A percentile compares a stretch with the other conserved stretches of the same genome.
Conservation (phyloP, 169 alveolate species). For the Plasmodium berghei region DNA sequence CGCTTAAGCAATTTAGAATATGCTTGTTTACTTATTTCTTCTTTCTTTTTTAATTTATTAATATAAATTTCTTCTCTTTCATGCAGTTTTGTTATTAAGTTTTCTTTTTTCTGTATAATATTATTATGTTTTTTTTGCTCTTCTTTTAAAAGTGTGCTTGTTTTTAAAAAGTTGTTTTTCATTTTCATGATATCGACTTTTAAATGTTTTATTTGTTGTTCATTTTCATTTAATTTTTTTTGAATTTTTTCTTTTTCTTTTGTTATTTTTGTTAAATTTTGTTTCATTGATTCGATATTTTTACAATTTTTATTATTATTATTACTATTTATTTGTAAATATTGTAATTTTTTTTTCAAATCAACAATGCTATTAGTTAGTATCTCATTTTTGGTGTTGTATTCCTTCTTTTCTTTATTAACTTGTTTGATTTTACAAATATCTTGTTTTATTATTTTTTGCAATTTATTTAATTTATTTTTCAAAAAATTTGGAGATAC, state of each 20-base stretch:
- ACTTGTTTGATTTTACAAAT: slow-evolving; percentile 33
- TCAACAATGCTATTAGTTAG: slow-evolving; percentile 32
- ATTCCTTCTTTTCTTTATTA: slow-evolving; percentile 49
- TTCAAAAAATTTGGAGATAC: slow-evolving; percentile 31
- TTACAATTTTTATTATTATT: slow-evolving; percentile 33
- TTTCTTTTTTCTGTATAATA: slow-evolving; percentile 63
- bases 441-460: slow-evolving; percentile 54
- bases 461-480: slow-evolving; percentile 36
- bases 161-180: slow-evolving; percentile 64
- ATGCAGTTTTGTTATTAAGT: slow-evolving; percentile 40
- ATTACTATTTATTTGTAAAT: slow-evolving; percentile 41
- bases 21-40: slow-evolving; percentile 66
- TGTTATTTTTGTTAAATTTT: slow-evolving; percentile 42
- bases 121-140: slow-evolving; percentile 57
- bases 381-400: slow-evolving; percentile 52
- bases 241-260: slow-evolving; percentile 53
- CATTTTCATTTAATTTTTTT: slow-evolving; percentile 61
- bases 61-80: slow-evolving; percentile 60
- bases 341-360: slow-evolving; percentile 34
- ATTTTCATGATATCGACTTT: slow-evolving; percentile 51
- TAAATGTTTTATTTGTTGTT: slow-evolving; percentile 55
- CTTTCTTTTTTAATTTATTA: slow-evolving; percentile 56
- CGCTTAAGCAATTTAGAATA: slow-evolving; percentile 54
- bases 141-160: slow-evolving; percentile 35
- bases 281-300: slow-evolving; percentile 42